These are phyloP conservation scores for Blastomyces gilchristii DNA, from an alignment of 2,329 filamentous ascomycete genomes.

Conservation along the genomic window DNA sequence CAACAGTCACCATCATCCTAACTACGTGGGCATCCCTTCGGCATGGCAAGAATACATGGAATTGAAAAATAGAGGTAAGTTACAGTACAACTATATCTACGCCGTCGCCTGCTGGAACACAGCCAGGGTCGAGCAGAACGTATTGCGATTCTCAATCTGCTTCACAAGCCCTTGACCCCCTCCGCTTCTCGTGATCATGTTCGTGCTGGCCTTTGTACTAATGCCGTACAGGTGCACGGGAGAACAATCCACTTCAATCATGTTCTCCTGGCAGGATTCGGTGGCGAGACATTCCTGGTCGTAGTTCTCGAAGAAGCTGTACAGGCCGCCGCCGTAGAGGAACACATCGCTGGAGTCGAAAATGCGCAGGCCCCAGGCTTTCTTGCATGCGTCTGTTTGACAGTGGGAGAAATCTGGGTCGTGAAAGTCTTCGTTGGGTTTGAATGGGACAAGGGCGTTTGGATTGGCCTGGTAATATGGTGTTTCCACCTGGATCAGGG, in stretches of 20 bases:
- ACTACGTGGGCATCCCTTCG: no score
- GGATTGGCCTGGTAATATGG: conserved; percentile 78
- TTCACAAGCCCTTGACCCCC: conserved; percentile 28
- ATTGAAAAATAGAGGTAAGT: not conserved
- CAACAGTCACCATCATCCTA: no score
- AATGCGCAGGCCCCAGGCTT: conserved; percentile 67
- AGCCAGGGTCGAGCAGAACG: conserved; percentile 37
- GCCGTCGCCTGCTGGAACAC: conserved; percentile 28
- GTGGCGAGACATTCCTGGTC: conserved; percentile 55
- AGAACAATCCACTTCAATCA: conserved; percentile 57
- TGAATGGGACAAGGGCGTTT: conserved; percentile 18
- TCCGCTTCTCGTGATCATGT: conserved; percentile 53
- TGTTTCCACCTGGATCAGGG: conserved; percentile 78
- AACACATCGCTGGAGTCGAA: conserved; percentile 56
- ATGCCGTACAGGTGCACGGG: conserved; percentile 54
- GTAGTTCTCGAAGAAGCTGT: conserved; percentile 80
- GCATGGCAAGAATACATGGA: not conserved
- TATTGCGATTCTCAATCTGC: conserved; percentile 33
- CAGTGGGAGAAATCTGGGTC: conserved; percentile 50
- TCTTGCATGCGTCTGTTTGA: conserved; percentile 49
- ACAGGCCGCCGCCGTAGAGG: conserved; percentile 64
- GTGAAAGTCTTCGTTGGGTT: not conserved
- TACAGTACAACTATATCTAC: not conserved
- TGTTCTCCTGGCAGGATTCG: conserved; percentile 66
- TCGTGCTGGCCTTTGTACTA: conserved; percentile 62